A percentile compares a stretch with the other conserved stretches of the same genome.
Evolutionary conservation across 1,284 basidiomycete species (phyloP).

Genomic region (Leccinum fuscescens): DNA sequence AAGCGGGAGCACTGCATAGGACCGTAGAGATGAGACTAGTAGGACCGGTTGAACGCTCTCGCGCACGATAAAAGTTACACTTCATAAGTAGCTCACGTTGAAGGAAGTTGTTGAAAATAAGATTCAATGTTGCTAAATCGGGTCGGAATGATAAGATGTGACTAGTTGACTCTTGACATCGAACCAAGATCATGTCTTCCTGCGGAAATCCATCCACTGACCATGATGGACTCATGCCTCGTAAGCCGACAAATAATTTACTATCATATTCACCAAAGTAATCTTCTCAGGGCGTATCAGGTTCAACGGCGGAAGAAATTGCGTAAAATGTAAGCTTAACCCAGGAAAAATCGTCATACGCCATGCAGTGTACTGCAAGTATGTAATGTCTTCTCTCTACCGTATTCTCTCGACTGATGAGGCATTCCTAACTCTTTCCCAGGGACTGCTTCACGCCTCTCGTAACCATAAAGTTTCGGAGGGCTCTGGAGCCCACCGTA

Average conservation of each 20-base stretch:
- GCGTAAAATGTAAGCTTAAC: constrained; percentile 68
- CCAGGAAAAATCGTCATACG: constrained; percentile 68
- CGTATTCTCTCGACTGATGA: neutral
- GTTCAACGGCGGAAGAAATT: constrained; percentile 62
- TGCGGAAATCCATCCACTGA: constrained; percentile 64
- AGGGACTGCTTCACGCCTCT: constrained; percentile 70
- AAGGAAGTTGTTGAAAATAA: neutral
- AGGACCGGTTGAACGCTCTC: neutral
- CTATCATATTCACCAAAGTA: neutral
- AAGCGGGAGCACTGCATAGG: no score
- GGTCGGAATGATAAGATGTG: neutral
- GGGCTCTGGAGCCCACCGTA: constrained; percentile 61
- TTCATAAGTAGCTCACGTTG: neutral
- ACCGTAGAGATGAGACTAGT: neutral
- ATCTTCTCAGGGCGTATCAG: constrained; percentile 50
- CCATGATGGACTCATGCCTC: constrained; percentile 59
- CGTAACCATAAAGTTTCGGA: constrained; percentile 61
- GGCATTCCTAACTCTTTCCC: neutral
- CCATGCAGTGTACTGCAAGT: constrained; percentile 84
- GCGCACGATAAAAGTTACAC: neutral
- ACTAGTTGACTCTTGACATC: neutral
- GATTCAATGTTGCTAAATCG: neutral
- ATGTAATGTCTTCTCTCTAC: constrained; percentile 21
- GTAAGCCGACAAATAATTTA: constrained; percentile 39
- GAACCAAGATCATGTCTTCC: constrained; percentile 34